phyloP scores from a whole-genome alignment of 1,284 basidiomycete species.

The Irpex sp. region DNA sequence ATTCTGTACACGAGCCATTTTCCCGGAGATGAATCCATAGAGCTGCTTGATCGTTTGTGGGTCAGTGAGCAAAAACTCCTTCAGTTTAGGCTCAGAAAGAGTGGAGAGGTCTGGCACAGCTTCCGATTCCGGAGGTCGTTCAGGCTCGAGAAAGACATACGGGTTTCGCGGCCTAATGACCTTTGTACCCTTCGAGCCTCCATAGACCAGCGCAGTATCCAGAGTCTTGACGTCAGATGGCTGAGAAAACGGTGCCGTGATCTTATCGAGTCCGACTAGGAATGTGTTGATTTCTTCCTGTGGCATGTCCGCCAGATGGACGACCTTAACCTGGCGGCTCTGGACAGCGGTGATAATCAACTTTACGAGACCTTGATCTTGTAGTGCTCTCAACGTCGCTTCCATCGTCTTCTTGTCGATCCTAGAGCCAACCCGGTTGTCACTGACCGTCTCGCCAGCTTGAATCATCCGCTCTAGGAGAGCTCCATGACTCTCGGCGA shows the following conservation, averaged over 20 bases:
- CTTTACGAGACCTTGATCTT: constrained; percentile 60
- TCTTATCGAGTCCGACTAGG: constrained; percentile 47
- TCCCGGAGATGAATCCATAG: constrained; percentile 68
- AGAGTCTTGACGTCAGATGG: constrained; percentile 38
- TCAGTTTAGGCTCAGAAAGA: constrained; percentile 30
- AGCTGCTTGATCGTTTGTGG: constrained; percentile 60
- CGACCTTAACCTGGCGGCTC: constrained; percentile 51
- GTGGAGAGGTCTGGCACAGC: background rate
- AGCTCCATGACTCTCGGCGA: constrained; percentile 59
- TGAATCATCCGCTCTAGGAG: constrained; percentile 52
- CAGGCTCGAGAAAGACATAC: constrained; percentile 35
- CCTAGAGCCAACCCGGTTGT: constrained; percentile 52
- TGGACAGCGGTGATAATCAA: constrained; percentile 57
- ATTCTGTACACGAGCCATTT: constrained; percentile 54
- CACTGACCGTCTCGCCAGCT: constrained; percentile 63
- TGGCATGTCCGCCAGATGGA: constrained; percentile 53
- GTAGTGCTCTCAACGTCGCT: constrained; percentile 55
- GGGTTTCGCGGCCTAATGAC: constrained; percentile 26
- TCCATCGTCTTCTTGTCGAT: constrained; percentile 72
- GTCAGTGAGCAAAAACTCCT: constrained; percentile 61
- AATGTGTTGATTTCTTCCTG: constrained; percentile 51
- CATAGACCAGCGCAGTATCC: constrained; percentile 52
- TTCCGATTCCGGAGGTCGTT: background rate
- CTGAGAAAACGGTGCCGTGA: constrained; percentile 22
- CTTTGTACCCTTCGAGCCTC: constrained; percentile 32